These are phyloP conservation scores for Antitrichia curtipendula DNA, from an alignment of 225 moss, liverwort and hornwort genomes.

Conservation along the genomic window DNA sequence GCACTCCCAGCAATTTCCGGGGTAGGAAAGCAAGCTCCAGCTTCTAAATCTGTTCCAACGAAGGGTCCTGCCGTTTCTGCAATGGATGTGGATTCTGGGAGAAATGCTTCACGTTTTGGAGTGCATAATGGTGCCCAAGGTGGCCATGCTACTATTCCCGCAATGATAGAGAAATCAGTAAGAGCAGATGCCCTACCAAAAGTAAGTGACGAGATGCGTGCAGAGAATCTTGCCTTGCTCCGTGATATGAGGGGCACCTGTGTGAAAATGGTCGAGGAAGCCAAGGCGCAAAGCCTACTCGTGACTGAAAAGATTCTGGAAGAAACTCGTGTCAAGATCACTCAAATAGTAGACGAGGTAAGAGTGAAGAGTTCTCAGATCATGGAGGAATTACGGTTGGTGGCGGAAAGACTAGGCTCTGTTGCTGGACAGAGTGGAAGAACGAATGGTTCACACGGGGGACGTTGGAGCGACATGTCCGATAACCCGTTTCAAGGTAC, in stretches of 20 bases:
- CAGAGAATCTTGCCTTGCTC: conserved; percentile 30
- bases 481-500: conserved; percentile 29
- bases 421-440: conserved; percentile 15
- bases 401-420: conserved; percentile 3
- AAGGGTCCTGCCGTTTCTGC: neutral
- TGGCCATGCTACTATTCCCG: neutral
- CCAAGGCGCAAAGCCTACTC: conserved; percentile 29
- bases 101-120: neutral
- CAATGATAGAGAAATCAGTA: neutral
- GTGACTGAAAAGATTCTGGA: conserved; percentile 30
- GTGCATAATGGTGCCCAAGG: conserved; percentile 11
- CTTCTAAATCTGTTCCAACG: neutral
- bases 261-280: conserved; percentile 52
- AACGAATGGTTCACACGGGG: neutral
- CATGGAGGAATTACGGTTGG: conserved; percentile 31
- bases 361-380: conserved; percentile 25
- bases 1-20: neutral
- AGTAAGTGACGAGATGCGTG: conserved; percentile 24
- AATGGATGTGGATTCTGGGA: conserved; percentile 10
- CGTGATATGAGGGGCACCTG: conserved; percentile 34
- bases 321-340: conserved; percentile 24
- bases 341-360: conserved; percentile 32
- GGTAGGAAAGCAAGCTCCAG: neutral
- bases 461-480: conserved; percentile 3
- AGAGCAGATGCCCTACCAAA: neutral